Evolutionary conservation across 805 yeast species (phyloP), one percentile per base, ranked within the genome.

Genomic region (Blastobotrys mokoenaii): DNA sequence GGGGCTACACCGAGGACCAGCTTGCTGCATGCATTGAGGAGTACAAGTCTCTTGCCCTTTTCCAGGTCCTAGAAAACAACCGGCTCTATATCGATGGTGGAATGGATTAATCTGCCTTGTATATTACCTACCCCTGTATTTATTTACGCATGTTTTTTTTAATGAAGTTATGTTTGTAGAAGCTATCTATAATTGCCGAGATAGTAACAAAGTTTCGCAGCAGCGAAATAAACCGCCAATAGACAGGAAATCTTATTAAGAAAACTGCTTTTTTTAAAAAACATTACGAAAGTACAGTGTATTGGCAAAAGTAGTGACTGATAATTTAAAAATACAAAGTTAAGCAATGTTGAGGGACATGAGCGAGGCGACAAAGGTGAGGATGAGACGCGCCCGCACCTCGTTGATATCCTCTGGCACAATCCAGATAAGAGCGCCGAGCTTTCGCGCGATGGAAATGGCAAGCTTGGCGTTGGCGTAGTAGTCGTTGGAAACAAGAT

Each of bases 361-460:
- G 66, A 93, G 77, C 42, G 96, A 86, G 44, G 97, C 98, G 50
- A 93, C 86, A 64, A 93, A 93, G 1, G 97, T 88, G 63, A 88
- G 76, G 47, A 93, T 84, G 69, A 93, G 80, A 65, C 97, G 80
- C 38, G 95, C 76, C 67, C 97, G 84, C 38, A 93, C 97, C 69
- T 90, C 97, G 58, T 82, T 84, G 59, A 93, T 93, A 69, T 93
- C 98, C 66, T 93, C 98, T n/a, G 98, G 98, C n/a, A 93, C 96
- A 56, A 93, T 75, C 97, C 97, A 93, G 60, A 93, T 93, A 63
- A 93, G 78, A 35, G 96, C 98, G 51, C 98, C 98, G 56, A 93
- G 71, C 67, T 93, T 93, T 76, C 98, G 84, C 31, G 98, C 98
- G 60, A 93, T 93, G 2, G 97, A 93, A 62, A 93, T 93, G 16